Base-by-base conservation (phyloP, 2,329 filamentous ascomycete genomes). In the Beauveria bassiana region DNA sequence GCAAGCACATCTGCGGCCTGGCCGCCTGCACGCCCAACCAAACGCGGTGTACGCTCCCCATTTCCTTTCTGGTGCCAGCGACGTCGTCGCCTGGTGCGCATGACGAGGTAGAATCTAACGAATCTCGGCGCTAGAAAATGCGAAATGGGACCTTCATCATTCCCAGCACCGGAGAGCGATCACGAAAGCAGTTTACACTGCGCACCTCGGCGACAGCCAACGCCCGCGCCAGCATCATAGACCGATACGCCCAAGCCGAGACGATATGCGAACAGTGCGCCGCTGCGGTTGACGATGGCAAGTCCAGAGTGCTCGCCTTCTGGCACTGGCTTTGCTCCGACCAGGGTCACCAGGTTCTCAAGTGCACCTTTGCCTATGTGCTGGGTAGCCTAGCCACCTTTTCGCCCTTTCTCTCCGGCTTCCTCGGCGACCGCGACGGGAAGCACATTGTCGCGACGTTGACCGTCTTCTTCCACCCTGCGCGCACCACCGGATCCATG, bases 391-490 rank as follows among this genome's bases (percentile, higher is more conserved):
- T 96, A 73, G 91, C 88, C 42, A 97, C 93, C 0, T 95, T 96
- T 68, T 86, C 91, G 64, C 84, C 87, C 2, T 81, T 83, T 3
- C 80, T 96, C 61, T 87, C 91, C 18, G 77, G 80, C 8, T 84
- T 92, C 61, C 79, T 97, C 18, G 93, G 93, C 12, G 81, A 87
- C 65, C 89, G 92, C 70, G 93, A 96, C 74, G 91, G 91, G 56
- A 97, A 97, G 71, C 93, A 97, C 74, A 87, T 96, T 70, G 91
- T 96, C 57, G 92, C 92, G 38, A 97, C 93, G 2, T 86, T 97
- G 62, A 96, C 91, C 0, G 93, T 97, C 12, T 98, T 96, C 70
- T 98, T 97, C 69, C 92, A 97, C 72, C 92, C 93, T 5, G 90
- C 91, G 6, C 82, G 93, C 62, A 91, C 91, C 20, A 84, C 87